These are phyloP conservation scores for Grosmannia serpens DNA, from an alignment of 2,329 filamentous ascomycete genomes.

Conservation along the genomic window DNA sequence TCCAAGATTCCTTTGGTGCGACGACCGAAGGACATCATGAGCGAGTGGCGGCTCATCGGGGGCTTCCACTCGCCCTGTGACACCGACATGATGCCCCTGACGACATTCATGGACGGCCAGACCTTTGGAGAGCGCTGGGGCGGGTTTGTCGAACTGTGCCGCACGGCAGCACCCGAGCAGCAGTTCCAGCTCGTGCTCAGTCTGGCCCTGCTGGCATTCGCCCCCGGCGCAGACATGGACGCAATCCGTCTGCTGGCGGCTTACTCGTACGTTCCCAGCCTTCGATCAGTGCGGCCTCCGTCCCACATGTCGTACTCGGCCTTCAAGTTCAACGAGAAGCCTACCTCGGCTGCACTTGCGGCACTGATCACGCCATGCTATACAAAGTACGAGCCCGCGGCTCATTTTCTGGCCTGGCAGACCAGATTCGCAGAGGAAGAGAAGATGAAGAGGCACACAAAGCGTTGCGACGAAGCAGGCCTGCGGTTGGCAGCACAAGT, in stretches of 20 bases:
- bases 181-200: slow-evolving; percentile 14
- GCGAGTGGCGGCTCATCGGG: slow-evolving; percentile 2
- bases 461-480: no score
- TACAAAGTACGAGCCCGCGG: no score
- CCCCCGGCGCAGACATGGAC: slow-evolving; percentile 14
- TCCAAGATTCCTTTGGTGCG: no score
- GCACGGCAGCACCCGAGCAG: background rate
- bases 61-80: background rate
- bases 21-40: background rate
- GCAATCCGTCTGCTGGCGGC: slow-evolving; percentile 26
- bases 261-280: slow-evolving; percentile 27
- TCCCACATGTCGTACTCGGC: background rate
- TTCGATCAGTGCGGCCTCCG: slow-evolving; percentile 26
- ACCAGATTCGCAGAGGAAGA: no score
- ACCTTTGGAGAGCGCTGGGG: slow-evolving; percentile 14
- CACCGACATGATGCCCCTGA: background rate
- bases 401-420: no score
- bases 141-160: slow-evolving; percentile 12
- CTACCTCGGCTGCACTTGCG: background rate
- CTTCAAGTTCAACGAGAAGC: slow-evolving; percentile 3
- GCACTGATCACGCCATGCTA: background rate
- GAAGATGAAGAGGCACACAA: no score
- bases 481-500: no score
- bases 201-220: slow-evolving; percentile 15
- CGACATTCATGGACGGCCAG: background rate